Evolutionary conservation across 768 basidiomycete genomes (phyloP), one percentile per base, ranked within the genome.

Genomic region (Termitomyces sp.): DNA sequence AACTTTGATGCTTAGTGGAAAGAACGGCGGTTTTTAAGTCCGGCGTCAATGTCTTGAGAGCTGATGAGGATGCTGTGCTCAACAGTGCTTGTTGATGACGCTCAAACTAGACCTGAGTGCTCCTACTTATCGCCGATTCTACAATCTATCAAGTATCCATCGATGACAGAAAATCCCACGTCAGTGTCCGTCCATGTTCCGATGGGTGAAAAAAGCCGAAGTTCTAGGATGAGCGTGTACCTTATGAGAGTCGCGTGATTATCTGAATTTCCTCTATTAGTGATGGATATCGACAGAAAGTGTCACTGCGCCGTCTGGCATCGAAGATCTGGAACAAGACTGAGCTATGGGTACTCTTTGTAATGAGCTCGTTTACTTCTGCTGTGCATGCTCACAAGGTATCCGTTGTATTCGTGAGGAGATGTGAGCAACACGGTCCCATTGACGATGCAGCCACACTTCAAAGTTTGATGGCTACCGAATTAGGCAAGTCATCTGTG

Each of bases 381-480:
- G 49, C 19, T 16, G 34, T 34, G 21, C 16, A 25, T 34, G 8
- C 19, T 48, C 9, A n/a, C 8, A n/a, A n/a, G 6, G 37, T 32
- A 2, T 48, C 32, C 32, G 47, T 19, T 51, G n/a, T 37, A 11
- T 23, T 19, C 37, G 50, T 19, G 37, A 25, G 35, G 35, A 51
- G 10, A 12, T n/a, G 40, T 37, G 14, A 25, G 37, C 37, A 51
- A 4, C 37, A 40, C 37, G 27, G 37, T 51, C 21, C 23, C 31
- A 43, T 23, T n/a, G 41, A 44, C 53, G 6, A 5, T 29, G 50
- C 50, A 54, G 53, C 53, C 53, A 54, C 53, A 54, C 23, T 54
- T 54, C 9, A 43, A 37, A 37, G 34, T 49, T 49, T 49, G 48
- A 49, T 49, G n/a, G 17, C 10, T 40, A 25, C 50, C 37, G 12